Percentiles rank a stretch among this genome's conserved stretches.
Conservation (phyloP, 352 stramenopile species). For the Phytophthora brassicae region DNA sequence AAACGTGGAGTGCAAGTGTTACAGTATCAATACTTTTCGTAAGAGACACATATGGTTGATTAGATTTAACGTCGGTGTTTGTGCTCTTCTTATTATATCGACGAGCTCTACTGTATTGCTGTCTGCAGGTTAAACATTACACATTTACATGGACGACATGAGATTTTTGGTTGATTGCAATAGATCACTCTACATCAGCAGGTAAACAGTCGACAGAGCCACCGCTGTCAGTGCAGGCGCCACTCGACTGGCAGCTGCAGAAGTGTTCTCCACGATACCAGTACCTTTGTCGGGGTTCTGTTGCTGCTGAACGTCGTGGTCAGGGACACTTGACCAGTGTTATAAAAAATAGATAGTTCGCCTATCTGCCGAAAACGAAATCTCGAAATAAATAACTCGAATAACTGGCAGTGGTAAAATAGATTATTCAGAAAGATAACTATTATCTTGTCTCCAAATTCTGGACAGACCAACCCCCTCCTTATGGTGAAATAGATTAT, state of each 20-base stretch:
- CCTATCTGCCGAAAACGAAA: too few species aligned
- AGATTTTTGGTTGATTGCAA: conserved; percentile 18
- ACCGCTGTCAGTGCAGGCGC: conserved; percentile 32
- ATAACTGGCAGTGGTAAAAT: too few species aligned
- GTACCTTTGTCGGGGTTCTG: conserved; percentile 28
- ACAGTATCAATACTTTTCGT: too few species aligned
- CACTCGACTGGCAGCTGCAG: conserved; percentile 30
- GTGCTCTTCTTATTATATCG: conserved; percentile 17
- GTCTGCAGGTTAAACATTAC: conserved; percentile 30
- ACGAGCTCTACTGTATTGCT: conserved; percentile 22
- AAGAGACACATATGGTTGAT: conserved; percentile 25
- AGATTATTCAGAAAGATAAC: too few species aligned
- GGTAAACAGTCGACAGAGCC: conserved; percentile 38
- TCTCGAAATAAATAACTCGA: too few species aligned
- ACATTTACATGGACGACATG: conserved; percentile 28
- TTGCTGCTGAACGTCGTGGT: conserved; percentile 23
- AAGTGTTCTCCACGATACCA: conserved; percentile 21
- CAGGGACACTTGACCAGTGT: conserved; percentile 2
- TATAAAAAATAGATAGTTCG: too few species aligned
- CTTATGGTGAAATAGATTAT: too few species aligned
- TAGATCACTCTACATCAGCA: conserved; percentile 45
- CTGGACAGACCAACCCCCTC: too few species aligned
- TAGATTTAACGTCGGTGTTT: conserved; percentile 20
- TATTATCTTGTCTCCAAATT: too few species aligned
- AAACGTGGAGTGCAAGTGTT: too few species aligned